A percentile compares a stretch with the other conserved stretches of the same genome.
Evolutionary conservation across 2,329 filamentous ascomycete species (phyloP).

Genomic region (Massarina eburnea): DNA sequence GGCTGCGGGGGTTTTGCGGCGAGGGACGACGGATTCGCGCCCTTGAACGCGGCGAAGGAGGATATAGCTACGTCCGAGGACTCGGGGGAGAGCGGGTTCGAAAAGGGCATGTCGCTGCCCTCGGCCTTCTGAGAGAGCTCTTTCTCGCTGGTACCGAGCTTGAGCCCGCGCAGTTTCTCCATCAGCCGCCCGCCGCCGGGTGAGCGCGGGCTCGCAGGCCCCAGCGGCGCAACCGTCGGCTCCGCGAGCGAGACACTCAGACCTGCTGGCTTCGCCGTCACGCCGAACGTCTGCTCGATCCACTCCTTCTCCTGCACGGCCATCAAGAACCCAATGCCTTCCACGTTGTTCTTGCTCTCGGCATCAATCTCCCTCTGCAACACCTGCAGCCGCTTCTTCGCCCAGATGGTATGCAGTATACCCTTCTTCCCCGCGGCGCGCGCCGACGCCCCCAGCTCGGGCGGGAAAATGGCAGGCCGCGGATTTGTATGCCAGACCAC

Average conservation of each 20-base stretch:
- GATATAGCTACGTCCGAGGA: constrained; percentile 65
- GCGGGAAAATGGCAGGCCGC: constrained; percentile 82
- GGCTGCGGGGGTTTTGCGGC: constrained; percentile 47
- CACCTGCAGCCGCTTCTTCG: constrained; percentile 75
- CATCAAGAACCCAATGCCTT: constrained; percentile 84
- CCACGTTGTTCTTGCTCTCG: constrained; percentile 72
- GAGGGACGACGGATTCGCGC: constrained; percentile 43
- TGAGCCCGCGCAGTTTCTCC: constrained; percentile 79
- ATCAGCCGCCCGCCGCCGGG: constrained; percentile 69
- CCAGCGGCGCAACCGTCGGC: constrained; percentile 47
- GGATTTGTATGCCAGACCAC: constrained; percentile 69
- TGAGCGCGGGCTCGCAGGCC: constrained; percentile 60
- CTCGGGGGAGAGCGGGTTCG: constrained; percentile 62
- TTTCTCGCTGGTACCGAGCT: constrained; percentile 70
- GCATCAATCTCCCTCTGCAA: constrained; percentile 74
- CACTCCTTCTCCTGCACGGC: constrained; percentile 79
- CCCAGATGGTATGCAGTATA: constrained; percentile 88
- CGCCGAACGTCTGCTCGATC: constrained; percentile 80
- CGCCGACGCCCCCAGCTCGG: constrained; percentile 68
- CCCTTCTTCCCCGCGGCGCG: constrained; percentile 72
- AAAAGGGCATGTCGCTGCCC: constrained; percentile 26
- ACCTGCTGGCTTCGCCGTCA: constrained; percentile 49
- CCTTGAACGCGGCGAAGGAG: constrained; percentile 61
- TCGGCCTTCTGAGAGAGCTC: constrained; percentile 57
- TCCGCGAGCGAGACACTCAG: constrained; percentile 42